Base-by-base conservation (phyloP, 2,329 filamentous ascomycete species). In the Huntiella omanensis region DNA sequence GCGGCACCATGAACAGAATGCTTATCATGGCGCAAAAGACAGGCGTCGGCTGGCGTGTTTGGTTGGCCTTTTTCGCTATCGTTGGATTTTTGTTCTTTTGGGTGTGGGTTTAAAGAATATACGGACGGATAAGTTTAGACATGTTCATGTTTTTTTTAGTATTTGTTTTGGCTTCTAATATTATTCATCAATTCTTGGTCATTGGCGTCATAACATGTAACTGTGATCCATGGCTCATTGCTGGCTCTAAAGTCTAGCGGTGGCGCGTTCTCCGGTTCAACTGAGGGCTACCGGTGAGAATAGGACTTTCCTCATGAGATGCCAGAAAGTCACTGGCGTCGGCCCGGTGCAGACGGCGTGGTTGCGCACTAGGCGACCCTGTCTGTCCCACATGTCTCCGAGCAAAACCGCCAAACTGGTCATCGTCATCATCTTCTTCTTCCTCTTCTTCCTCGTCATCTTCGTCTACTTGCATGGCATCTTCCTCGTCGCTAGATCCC, bases 1-100 rank as follows among this genome's bases (percentile, higher is more conserved):
- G 79, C 39, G 86, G 88, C 46, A 96, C 92, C 13, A 96, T 98
- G 91, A 94, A 85, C 59, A 71, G 87, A 49, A 98, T 98, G 91
- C 64, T 96, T 53, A 60, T 88, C 46, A 98, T 98, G 91, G 91
- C 91, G 4, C 75, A 96, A 65, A 72, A 77, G 56, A 93, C 87
- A 2, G 91, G 91, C n/a, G 80, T 98, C 7, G 80, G 86, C 56
- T 98, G 91, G 91, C 88, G 75, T 63, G 82, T 87, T 48, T 98
- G 91, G 91, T 61, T 95, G 44, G 70, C 68, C 38, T 98, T 98
- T 64, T 94, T 98, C 60, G 70, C 76, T 4, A 82, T 78, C 33
- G 83, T 96, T 13, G 74, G 80, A 52, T 59, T 88, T 47, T 61
- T 96, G 53, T 98, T 98, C 62, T 75, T 77, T 54, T 98, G 88